Evolutionary conservation across 345 rosid species (phyloP), one percentile per base, ranked within the genome.

Genomic region (Lagerstroemia speciosa): DNA sequence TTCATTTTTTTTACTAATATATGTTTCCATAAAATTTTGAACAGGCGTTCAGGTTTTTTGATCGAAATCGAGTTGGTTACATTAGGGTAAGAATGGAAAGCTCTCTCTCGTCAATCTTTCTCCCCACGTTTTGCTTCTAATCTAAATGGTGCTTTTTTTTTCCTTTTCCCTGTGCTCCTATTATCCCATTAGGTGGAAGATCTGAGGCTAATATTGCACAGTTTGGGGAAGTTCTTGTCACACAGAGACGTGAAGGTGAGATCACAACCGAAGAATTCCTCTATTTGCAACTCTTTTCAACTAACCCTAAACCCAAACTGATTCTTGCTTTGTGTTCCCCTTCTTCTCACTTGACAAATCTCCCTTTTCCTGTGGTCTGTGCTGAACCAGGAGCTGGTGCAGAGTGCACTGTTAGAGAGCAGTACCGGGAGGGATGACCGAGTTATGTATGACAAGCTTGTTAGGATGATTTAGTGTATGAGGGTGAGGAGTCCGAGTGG

Each of bases 121-220:
- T 36, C 6, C 67, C 38, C 33, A 33, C 11, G 9, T 38, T 45
- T 41, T 52, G 57, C 31, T 20, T 38, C 20, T 67, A 67, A 62
- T 40, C 26, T 68, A 11, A n/a, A 43, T 16, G 1, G 31, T 37
- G 50, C 3, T 22, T 9, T 43, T 40, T 67, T 11, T 55, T 60
- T 67, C 11, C 11, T 30, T 24, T 24, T 34, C 67, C 48, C 41
- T 65, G n/a, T n/a, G n/a, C n/a, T n/a, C n/a, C n/a, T n/a, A n/a
- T n/a, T n/a, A n/a, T n/a, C n/a, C n/a, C n/a, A n/a, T 87, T 27
- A 95, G 97, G 98, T 95, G 70, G 98, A 92, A 83, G 98, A 95
- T 80, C 74, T 88, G 92, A 90, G 98, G 76, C 71, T 87, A 74
- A 87, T 91, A 55, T 76, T 95, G 66, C 99, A 95, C 84, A 87